Evolutionary conservation across 2,329 filamentous ascomycete species (phyloP).

Genomic region (Teratosphaeria nubilosa): DNA sequence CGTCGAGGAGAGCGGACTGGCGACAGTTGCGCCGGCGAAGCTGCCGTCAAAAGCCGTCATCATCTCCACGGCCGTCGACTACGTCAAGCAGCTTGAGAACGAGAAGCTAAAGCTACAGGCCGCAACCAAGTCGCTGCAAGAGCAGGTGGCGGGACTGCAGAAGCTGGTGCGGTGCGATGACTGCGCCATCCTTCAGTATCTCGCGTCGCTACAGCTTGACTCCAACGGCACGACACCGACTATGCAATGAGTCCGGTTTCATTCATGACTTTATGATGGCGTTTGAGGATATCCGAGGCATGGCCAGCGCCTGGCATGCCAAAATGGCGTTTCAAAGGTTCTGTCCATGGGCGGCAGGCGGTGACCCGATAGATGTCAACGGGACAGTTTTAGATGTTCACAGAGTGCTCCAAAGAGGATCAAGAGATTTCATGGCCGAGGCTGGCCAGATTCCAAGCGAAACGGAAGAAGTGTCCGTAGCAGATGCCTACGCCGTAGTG

Average conservation of each 20-base stretch:
- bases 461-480: not conserved
- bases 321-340: not conserved
- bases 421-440: not conserved
- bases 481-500: not conserved
- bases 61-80: constrained; percentile 33
- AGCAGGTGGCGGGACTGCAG: constrained; percentile 32
- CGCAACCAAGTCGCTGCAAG: constrained; percentile 28
- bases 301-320: not conserved
- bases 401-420: not conserved
- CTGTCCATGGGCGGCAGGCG: not conserved
- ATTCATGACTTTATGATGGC: not conserved
- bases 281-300: not conserved
- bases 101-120: constrained; percentile 30
- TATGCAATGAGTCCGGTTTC: not conserved
- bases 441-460: not conserved
- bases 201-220: constrained; percentile 2
- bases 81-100: constrained; percentile 35
- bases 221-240: not conserved
- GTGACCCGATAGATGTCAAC: not conserved
- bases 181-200: constrained; percentile 18
- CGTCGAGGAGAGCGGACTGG: not conserved
- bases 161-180: constrained; percentile 37
- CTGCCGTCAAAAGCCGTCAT: constrained; percentile 33
- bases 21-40: not conserved
- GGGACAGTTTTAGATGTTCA: not conserved